Base-by-base conservation (phyloP, 2,329 filamentous ascomycete genomes). In the Lachnellula suecica region DNA sequence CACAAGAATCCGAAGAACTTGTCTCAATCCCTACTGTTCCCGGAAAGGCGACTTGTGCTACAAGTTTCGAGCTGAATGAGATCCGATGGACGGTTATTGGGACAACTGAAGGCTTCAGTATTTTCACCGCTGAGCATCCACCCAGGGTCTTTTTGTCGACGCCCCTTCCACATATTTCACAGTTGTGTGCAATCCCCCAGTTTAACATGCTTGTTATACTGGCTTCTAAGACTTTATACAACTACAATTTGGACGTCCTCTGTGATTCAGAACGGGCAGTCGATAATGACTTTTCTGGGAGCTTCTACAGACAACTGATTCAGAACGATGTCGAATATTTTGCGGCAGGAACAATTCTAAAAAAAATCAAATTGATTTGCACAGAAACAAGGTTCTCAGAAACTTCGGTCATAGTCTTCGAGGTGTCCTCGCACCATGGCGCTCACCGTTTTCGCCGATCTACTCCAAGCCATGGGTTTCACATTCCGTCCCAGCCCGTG, bases 151-250 rank as follows among this genome's bases (percentile, higher is more conserved):
- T 8, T 13, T 31, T 8, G 8, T 13, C 27, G 13, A 8, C 13
- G 7, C 27, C 27, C 8, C 13, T 44, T 2, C 20, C 20, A 11
- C 13, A 44, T 20, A 29, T 47, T 17, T 35, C 5, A 11, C 44
- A 47, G 44, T 4, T 47, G 15, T 9, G n/a, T 15, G 44, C 10
- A 13, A 13, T 47, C 10, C 24, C 29, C 10, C 22, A 47, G 9
- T 47, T 20, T 13, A 35, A 47, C 10, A 47, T 35, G 8, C 29
- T 47, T 35, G 24, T 47, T 47, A 29, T 35, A 11, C n/a, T 47
- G 24, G 44, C 27, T 7, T 34, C 44, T 4, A 23, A 37, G 2
- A 11, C 22, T 10, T 10, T 47, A 20, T 47, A 35, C 23, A 5
- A 9, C 4, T 47, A 47, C 3, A 24, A 44, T n/a, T 11, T 10